A percentile compares a stretch with the other conserved stretches of the same genome.
Conservation (phyloP, 306 rosid genomes). For the Fragaria vesca region DNA sequence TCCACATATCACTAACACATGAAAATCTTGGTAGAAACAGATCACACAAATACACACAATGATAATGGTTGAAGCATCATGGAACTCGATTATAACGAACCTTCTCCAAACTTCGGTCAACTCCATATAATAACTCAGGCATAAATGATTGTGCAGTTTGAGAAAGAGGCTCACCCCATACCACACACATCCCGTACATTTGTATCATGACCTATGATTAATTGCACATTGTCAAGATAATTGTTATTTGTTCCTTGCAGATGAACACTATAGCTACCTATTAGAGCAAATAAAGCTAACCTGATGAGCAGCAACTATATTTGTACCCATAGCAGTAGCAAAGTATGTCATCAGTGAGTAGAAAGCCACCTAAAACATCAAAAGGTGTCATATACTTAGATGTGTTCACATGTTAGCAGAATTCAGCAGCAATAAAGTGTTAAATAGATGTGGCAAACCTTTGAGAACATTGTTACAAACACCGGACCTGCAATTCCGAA, state of each 20-base stretch:
- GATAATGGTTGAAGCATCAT: not conserved
- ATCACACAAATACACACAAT: not conserved
- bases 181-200: conserved; percentile 64
- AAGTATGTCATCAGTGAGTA: conserved; percentile 63
- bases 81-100: conserved; percentile 34
- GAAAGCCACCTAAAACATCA: conserved; percentile 66
- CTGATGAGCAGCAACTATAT: conserved; percentile 91
- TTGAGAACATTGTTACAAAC: conserved; percentile 73
- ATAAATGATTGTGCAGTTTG: conserved; percentile 96
- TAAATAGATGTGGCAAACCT: conserved; percentile 43
- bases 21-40: not conserved
- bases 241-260: not conserved
- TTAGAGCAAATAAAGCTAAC: conserved; percentile 35
- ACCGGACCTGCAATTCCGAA: conserved; percentile 79
- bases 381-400: not conserved
- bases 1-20: not conserved
- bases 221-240: conserved; percentile 1
- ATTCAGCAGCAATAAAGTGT: not conserved
- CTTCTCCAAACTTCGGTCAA: conserved; percentile 60
- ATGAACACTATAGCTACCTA: not conserved
- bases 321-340: conserved; percentile 85
- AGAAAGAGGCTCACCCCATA: conserved; percentile 96
- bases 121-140: conserved; percentile 82
- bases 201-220: conserved; percentile 81
- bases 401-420: not conserved